A percentile compares a stretch with the other conserved stretches of the same genome.
Evolutionary conservation across 2,329 filamentous ascomycete genomes (phyloP).

Genomic region (Leptographium flavum): DNA sequence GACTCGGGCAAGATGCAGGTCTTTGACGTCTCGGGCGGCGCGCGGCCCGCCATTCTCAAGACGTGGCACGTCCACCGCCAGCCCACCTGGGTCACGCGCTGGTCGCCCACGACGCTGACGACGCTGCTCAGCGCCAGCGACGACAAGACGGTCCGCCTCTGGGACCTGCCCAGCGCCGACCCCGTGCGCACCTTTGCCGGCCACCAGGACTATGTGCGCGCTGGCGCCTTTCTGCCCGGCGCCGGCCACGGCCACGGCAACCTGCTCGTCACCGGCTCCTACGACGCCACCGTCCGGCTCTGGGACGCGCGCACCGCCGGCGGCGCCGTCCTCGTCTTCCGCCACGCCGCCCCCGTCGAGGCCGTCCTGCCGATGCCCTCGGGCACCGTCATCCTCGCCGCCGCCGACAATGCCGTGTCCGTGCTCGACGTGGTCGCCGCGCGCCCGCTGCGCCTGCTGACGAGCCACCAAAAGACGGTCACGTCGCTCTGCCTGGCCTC

Average conservation of each 20-base stretch:
- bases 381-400: constrained; percentile 72
- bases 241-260: constrained; percentile 29
- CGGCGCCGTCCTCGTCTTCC: constrained; percentile 74
- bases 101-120: constrained; percentile 80
- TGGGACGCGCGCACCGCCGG: constrained; percentile 76
- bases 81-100: constrained; percentile 82
- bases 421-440: constrained; percentile 88
- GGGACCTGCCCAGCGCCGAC: constrained; percentile 76
- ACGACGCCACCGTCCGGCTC: constrained; percentile 82
- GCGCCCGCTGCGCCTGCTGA: constrained; percentile 71
- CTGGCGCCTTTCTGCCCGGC: constrained; percentile 66
- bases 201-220: constrained; percentile 85
- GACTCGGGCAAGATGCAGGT: constrained; percentile 88
- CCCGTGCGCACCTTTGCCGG: constrained; percentile 69
- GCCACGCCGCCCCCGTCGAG: constrained; percentile 82
- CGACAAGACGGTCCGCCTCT: constrained; percentile 81
- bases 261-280: constrained; percentile 78
- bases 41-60: constrained; percentile 76
- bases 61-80: constrained; percentile 93
- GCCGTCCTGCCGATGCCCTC: constrained; percentile 75
- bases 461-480: constrained; percentile 96
- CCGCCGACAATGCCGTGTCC: constrained; percentile 74
- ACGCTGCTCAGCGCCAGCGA: constrained; percentile 80
- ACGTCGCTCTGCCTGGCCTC: constrained; percentile 75
- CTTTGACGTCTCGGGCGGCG: constrained; percentile 58